Conservation (phyloP, 345 rosid genomes). For the Citrus medica region DNA sequence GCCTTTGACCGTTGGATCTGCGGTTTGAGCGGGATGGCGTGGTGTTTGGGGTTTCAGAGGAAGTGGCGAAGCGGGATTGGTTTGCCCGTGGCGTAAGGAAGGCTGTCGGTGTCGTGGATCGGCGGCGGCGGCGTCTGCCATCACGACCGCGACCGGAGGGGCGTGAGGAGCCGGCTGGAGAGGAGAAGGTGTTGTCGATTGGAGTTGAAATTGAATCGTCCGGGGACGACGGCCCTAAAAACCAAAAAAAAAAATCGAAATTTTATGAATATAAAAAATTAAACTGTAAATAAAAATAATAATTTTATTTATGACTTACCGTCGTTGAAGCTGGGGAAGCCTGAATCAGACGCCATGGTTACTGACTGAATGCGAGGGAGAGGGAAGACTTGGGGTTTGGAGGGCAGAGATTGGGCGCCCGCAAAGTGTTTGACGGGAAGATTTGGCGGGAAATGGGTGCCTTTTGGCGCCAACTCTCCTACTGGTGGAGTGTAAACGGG, state of each 20-base stretch:
- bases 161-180: conserved; percentile 30
- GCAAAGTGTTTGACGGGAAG: conserved; percentile 14
- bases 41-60: conserved; percentile 53
- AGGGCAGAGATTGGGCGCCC: background rate
- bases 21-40: conserved; percentile 35
- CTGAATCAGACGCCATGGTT: conserved; percentile 71
- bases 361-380: conserved; percentile 11
- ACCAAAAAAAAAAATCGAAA: background rate
- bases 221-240: conserved; percentile 65
- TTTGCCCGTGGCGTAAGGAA: conserved; percentile 21
- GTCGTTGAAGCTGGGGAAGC: conserved; percentile 39
- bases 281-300: background rate
- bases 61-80: conserved; percentile 25
- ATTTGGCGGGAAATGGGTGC: conserved; percentile 37
- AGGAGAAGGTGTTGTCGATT: conserved; percentile 55
- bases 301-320: conserved; percentile 21
- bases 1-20: conserved; percentile 29
- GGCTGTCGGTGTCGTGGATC: conserved; percentile 27
- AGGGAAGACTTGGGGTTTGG: background rate
- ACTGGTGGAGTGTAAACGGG: background rate
- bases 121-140: conserved; percentile 18
- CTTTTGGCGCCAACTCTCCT: conserved; percentile 51
- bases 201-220: conserved; percentile 65
- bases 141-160: conserved; percentile 10
- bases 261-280: background rate